A percentile compares a stretch with the other conserved stretches of the same genome.
phyloP scores from a whole-genome alignment of 2,329 filamentous ascomycete species.

The Talaromyces piceae region DNA sequence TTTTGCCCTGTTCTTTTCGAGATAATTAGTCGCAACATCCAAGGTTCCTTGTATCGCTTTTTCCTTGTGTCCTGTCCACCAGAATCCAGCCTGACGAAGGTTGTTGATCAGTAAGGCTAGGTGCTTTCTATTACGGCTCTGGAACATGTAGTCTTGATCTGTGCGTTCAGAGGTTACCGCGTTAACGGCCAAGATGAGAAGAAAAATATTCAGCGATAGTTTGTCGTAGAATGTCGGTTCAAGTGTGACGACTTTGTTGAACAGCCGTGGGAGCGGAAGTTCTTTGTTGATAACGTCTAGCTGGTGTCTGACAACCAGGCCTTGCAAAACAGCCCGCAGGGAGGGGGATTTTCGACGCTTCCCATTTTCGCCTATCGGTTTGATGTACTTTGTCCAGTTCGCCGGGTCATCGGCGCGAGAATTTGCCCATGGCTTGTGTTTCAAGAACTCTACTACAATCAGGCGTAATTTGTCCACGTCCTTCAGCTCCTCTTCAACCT shows the following conservation, averaged over 20 bases:
- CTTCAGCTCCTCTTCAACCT: constrained; percentile 48
- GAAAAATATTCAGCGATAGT: constrained; percentile 74
- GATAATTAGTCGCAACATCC: constrained; percentile 59
- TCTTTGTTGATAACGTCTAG: constrained; percentile 60
- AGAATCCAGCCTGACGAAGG: constrained; percentile 75
- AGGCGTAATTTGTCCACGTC: constrained; percentile 61
- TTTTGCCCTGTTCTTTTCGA: constrained; percentile 53
- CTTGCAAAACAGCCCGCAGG: constrained; percentile 63
- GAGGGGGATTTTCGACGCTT: constrained; percentile 35
- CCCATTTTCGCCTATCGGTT: constrained; percentile 52
- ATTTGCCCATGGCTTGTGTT: constrained; percentile 72
- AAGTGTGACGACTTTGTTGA: constrained; percentile 64
- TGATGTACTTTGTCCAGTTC: constrained; percentile 68
- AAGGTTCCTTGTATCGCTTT: constrained; percentile 58
- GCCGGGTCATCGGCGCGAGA: constrained; percentile 49
- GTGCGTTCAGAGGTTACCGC: constrained; percentile 78
- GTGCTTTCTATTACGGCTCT: constrained; percentile 61
- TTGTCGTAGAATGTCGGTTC: constrained; percentile 81
- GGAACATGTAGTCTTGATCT: constrained; percentile 84
- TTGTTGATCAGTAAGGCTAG: constrained; percentile 67
- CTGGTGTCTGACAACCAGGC: constrained; percentile 72
- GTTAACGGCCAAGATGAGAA: constrained; percentile 77
- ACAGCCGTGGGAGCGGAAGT: constrained; percentile 61
- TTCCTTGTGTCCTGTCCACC: constrained; percentile 67
- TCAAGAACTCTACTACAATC: constrained; percentile 63